Base-by-base conservation (phyloP, 257 asterid genomes). In the Fraxinus quadrangulata region DNA sequence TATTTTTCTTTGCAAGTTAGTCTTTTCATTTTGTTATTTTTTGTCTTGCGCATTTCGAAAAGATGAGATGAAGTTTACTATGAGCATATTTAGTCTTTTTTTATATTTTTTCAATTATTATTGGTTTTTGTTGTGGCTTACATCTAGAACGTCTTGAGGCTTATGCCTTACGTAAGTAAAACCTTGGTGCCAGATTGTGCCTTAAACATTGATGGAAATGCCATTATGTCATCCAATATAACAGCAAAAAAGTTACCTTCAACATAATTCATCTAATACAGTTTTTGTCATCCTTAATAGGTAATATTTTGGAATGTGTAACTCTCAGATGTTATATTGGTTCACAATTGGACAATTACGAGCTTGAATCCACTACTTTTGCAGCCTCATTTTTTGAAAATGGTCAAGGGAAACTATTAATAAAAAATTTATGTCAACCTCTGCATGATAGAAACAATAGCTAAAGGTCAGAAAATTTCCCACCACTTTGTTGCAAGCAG, bases 401-500 rank as follows among this genome's bases (percentile, higher is more conserved):
- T 21, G 70, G 49, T 34, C 71, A 49, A 34, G 51, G 71, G 16
- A 9, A 69, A 47, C 47, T 67, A 6, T n/a, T 6, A 56, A 56
- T 19, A 56, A 23, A n/a, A 6, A 6, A n/a, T 19, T 56, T 56
- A 5, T 56, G 66, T 21, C 66, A 21, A 56, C 12, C 54, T 51
- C 61, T 59, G 61, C 30, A 51, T 71, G 49, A 33, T 63, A 40
- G 23, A 68, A 66, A 70, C 71, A 37, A 75, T 78, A 56, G n/a
- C 24, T n/a, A 34, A 31, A 45, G 24, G 54, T 34, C 47, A 74
- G 40, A 33, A 17, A 39, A 28, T 28, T 63, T 42, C 49, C 24
- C 67, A 37, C 5, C 71, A 31, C 13, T 21, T 23, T 40, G 49
- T 73, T 72, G 65, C 47, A 77, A 51, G 79, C 77, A 77, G 21